Percentiles rank a stretch among this genome's conserved stretches.
phyloP scores from a whole-genome alignment of 2,329 filamentous ascomycete species.

The Scedosporium dehoogii region DNA sequence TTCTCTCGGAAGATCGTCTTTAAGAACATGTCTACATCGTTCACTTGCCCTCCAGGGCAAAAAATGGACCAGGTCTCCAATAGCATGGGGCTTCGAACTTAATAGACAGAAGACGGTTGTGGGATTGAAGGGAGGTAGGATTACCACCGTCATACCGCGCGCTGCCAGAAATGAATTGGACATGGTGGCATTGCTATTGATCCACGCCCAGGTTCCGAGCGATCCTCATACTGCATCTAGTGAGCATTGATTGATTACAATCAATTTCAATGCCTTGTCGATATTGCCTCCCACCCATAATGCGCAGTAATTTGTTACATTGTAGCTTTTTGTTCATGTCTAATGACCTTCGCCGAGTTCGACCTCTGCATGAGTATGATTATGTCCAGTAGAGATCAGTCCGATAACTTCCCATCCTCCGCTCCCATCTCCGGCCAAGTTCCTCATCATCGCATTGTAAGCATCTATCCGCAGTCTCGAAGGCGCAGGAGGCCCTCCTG shows the following conservation, averaged over 20 bases:
- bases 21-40: too few relatives aligned
- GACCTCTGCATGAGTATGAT: neutral
- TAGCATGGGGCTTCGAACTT: too few relatives aligned
- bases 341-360: conserved; percentile 2
- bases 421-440: neutral
- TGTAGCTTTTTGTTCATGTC: neutral
- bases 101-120: too few relatives aligned
- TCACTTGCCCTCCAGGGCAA: too few relatives aligned
- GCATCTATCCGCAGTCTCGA: neutral
- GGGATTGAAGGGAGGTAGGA: too few relatives aligned
- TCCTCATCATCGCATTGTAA: conserved; percentile 6
- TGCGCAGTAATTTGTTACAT: neutral
- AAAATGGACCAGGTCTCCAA: too few relatives aligned
- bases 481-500: neutral
- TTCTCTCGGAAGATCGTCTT: too few relatives aligned
- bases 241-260: neutral
- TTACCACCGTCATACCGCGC: too few relatives aligned
- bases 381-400: neutral
- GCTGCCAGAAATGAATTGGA: too few relatives aligned
- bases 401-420: neutral
- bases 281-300: neutral
- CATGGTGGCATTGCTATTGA: too few relatives aligned
- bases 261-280: too few relatives aligned
- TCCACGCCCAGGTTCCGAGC: neutral
- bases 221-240: neutral